Conservation (phyloP, 108 stramenopile species). For the Schizochytrium sp. region DNA sequence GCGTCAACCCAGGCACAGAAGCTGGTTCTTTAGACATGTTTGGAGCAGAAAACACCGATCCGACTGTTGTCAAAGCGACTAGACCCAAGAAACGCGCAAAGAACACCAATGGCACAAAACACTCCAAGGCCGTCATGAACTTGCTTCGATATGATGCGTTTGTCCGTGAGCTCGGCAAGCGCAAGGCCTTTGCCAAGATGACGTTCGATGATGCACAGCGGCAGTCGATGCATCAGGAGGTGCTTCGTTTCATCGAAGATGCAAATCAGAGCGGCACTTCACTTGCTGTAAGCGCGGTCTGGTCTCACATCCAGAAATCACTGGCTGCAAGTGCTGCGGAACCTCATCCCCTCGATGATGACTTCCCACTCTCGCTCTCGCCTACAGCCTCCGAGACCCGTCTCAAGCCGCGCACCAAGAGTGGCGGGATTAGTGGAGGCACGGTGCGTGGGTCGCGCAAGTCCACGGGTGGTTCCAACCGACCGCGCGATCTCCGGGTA, state of each 20-base stretch:
- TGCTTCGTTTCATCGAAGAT: neutral
- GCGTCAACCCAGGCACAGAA: neutral
- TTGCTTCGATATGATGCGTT: neutral
- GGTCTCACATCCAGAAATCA: neutral
- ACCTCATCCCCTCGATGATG: neutral
- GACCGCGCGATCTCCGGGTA: neutral
- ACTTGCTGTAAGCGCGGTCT: neutral
- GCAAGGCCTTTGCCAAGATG: neutral
- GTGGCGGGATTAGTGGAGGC: neutral
- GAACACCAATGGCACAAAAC: neutral
- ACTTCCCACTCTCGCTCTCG: neutral
- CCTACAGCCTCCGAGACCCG: neutral
- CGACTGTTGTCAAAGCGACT: neutral
- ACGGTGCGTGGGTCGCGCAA: neutral
- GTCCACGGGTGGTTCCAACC: neutral
- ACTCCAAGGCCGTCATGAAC: neutral
- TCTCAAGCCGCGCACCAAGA: neutral
- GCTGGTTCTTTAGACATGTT: no score
- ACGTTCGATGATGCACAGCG: neutral
- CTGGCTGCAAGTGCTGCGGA: neutral
- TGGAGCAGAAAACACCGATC: no score
- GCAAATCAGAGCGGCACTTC: neutral
- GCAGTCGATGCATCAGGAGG: neutral
- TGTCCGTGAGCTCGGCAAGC: neutral
- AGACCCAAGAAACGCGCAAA: neutral